Percentiles rank a stretch among this genome's conserved stretches.
phyloP scores from a whole-genome alignment of 768 basidiomycete species.

The Termitomyces titanicus region DNA sequence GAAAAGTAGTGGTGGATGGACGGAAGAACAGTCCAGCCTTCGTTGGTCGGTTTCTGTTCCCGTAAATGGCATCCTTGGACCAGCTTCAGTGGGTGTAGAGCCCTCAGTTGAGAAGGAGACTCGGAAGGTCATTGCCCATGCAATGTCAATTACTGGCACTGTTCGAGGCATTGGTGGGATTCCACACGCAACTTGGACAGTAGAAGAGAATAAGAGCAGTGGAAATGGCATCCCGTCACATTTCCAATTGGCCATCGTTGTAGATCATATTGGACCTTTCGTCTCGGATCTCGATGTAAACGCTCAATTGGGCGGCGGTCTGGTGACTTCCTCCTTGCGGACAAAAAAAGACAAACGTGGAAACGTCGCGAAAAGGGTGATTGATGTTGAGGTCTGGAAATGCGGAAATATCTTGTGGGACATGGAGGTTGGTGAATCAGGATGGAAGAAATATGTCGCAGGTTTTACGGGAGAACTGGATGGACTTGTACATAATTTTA shows the following conservation, averaged over 20 bases:
- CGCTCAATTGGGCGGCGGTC: constrained; percentile 16
- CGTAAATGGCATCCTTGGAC: constrained; percentile 4
- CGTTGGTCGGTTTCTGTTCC: constrained; percentile 14
- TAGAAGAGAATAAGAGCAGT: constrained; percentile 20
- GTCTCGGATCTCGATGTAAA: constrained; percentile 16
- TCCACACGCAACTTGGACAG: constrained; percentile 15
- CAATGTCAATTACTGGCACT: constrained; percentile 19
- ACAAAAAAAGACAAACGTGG: constrained; percentile 15
- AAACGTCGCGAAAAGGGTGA: constrained; percentile 10
- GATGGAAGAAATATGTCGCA: constrained; percentile 19
- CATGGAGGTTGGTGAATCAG: constrained; percentile 15
- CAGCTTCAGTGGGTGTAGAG: constrained; percentile 11
- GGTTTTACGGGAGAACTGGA: constrained; percentile 17
- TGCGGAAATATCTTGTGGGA: constrained; percentile 17
- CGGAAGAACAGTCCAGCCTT: constrained; percentile 19
- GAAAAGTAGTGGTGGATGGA: constrained; percentile 20
- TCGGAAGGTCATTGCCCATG: constrained; percentile 15
- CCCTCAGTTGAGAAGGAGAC: constrained; percentile 15
- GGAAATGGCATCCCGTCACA: constrained; percentile 17
- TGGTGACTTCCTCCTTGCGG: constrained; percentile 15
- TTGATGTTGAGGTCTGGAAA: constrained; percentile 20
- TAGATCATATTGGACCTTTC: constrained; percentile 16
- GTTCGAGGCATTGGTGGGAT: constrained; percentile 2
- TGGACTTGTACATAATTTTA: constrained; percentile 14
- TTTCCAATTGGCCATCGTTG: constrained; percentile 18